Percentiles rank a stretch among this genome's conserved stretches.
These are phyloP conservation scores for Alternaria brassicicola DNA, from an alignment of 2,329 filamentous ascomycete genomes.

Conservation along the genomic window DNA sequence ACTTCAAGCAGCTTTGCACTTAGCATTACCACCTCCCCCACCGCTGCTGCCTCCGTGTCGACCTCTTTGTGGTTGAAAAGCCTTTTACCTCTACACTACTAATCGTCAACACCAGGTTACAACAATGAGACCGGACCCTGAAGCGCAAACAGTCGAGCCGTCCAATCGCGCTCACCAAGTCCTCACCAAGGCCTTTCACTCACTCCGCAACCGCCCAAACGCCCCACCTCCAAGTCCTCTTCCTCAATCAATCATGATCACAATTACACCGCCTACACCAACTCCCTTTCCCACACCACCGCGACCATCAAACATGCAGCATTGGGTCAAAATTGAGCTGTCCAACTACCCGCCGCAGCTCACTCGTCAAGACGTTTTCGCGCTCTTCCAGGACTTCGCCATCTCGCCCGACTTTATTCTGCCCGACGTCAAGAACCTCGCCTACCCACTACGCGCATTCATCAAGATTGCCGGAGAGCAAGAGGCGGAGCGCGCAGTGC, in stretches of 20 bases:
- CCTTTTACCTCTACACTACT: neutral
- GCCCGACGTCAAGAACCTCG: slow-evolving; percentile 7
- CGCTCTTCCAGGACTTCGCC: slow-evolving; percentile 13
- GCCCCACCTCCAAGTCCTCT: slow-evolving; percentile 3
- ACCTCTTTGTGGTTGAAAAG: neutral
- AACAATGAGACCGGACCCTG: neutral
- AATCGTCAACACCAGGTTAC: neutral
- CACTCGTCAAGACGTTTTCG: slow-evolving; percentile 9
- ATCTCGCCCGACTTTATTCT: slow-evolving; percentile 15
- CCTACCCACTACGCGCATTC: slow-evolving; percentile 14
- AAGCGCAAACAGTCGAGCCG: neutral
- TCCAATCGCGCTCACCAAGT: neutral
- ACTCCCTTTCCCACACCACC: neutral
- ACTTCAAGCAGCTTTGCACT: neutral
- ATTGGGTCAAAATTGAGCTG: slow-evolving; percentile 13
- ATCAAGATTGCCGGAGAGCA: slow-evolving; percentile 8
- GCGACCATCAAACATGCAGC: neutral
- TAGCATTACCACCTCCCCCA: neutral
- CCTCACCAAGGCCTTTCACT: slow-evolving; percentile 7
- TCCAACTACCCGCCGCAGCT: slow-evolving; percentile 17
- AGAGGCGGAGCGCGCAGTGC: slow-evolving; percentile 13
- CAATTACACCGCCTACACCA: neutral
- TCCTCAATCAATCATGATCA: neutral
- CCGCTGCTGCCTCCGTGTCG: too few species aligned
- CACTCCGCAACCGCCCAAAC: slow-evolving; percentile 3